phyloP scores from a whole-genome alignment of 345 rosid genomes.

The Trapa incisa region DNA sequence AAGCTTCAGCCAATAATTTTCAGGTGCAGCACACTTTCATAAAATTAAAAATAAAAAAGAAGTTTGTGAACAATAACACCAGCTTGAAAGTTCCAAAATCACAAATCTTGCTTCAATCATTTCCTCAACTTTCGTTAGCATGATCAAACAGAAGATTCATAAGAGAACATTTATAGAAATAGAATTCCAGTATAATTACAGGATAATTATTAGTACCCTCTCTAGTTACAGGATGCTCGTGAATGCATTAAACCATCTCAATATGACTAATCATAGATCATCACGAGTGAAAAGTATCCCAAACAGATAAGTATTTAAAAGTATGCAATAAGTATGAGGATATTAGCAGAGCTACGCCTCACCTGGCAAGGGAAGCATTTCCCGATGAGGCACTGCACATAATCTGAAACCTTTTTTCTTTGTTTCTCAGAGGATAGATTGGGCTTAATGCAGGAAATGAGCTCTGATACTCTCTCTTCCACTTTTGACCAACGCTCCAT shows the following conservation, averaged over 20 bases:
- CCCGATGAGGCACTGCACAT: slow-evolving; percentile 62
- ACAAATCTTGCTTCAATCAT: background rate
- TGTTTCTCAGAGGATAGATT: slow-evolving; percentile 65
- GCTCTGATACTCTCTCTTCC: slow-evolving; percentile 71
- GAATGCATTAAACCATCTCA: background rate
- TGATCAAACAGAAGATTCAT: background rate
- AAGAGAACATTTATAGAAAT: background rate
- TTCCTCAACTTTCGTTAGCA: background rate
- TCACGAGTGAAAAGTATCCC: background rate
- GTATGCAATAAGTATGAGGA: background rate
- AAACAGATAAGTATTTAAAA: background rate
- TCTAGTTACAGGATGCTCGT: background rate
- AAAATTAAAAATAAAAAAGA: background rate
- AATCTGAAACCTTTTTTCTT: slow-evolving; percentile 71
- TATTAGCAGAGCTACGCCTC: background rate
- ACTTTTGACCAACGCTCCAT: slow-evolving; percentile 71
- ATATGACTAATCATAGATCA: background rate
- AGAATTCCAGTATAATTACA: background rate
- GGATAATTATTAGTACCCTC: background rate
- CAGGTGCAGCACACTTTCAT: background rate
- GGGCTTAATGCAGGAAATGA: slow-evolving; percentile 80
- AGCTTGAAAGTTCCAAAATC: background rate
- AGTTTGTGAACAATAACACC: background rate
- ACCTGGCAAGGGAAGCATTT: slow-evolving; percentile 78
- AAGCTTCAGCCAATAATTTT: background rate